A percentile compares a stretch with the other conserved stretches of the same genome.
These are phyloP conservation scores for Rhipidocladum racemiflorum DNA, from an alignment of 176 grass and related monocot species.

Conservation along the genomic window DNA sequence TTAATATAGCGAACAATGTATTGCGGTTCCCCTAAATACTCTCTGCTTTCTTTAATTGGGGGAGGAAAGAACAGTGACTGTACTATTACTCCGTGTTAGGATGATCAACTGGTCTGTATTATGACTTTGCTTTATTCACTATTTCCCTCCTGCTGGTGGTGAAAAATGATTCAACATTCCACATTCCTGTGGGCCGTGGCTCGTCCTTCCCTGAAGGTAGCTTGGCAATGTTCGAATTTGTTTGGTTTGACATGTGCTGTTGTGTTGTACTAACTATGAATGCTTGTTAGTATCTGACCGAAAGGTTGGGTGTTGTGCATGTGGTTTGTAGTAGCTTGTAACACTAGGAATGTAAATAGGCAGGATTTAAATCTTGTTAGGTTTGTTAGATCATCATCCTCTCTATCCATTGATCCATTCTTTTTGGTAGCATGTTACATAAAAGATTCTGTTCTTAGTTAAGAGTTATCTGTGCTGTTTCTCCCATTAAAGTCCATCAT, in stretches of 20 bases:
- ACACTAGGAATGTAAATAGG: background rate
- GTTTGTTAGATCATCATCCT: background rate
- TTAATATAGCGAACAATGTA: constrained; percentile 25
- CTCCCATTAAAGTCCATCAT: background rate
- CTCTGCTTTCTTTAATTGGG: background rate
- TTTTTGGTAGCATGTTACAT: background rate
- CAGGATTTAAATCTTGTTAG: background rate
- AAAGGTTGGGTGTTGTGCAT: background rate
- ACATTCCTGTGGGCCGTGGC: background rate
- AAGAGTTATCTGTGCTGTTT: background rate
- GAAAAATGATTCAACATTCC: background rate
- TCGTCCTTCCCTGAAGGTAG: background rate
- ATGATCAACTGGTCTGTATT: constrained; percentile 26
- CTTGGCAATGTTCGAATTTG: background rate
- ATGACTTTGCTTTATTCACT: background rate
- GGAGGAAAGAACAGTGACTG: background rate
- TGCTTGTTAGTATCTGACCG: background rate
- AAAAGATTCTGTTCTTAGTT: background rate
- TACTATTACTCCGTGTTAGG: constrained; percentile 30
- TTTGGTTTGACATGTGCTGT: background rate
- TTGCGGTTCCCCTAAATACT: constrained; percentile 1
- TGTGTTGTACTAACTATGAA: background rate
- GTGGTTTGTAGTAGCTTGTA: background rate
- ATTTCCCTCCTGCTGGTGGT: background rate
- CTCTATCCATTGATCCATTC: background rate